These are phyloP conservation scores for Allium fistulosum DNA, from an alignment of 106 monocot genomes.

Conservation along the genomic window DNA sequence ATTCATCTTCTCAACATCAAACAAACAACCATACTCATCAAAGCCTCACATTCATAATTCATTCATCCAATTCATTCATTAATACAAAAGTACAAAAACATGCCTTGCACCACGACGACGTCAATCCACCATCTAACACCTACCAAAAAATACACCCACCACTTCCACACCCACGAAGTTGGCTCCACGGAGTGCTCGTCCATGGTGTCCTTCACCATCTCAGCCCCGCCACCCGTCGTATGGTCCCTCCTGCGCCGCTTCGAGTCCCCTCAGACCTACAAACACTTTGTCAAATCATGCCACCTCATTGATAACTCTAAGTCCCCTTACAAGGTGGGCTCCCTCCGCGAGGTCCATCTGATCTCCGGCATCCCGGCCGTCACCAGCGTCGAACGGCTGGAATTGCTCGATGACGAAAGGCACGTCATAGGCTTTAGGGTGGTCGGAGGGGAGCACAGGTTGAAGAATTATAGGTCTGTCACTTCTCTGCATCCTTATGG, in stretches of 20 bases:
- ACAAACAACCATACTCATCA: too few species aligned
- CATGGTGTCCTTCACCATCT: constrained; percentile 25
- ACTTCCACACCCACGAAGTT: constrained; percentile 31
- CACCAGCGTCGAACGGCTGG: constrained; percentile 48
- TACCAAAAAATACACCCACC: background rate
- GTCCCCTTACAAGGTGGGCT: constrained; percentile 30
- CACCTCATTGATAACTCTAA: constrained; percentile 18
- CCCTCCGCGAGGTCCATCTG: constrained; percentile 44
- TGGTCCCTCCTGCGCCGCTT: constrained; percentile 67
- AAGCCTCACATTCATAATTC: too few species aligned
- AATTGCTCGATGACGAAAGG: constrained; percentile 60
- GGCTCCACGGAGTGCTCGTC: constrained; percentile 45
- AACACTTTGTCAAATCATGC: constrained; percentile 63
- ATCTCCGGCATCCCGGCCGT: constrained; percentile 62
- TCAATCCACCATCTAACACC: too few species aligned
- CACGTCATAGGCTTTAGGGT: constrained; percentile 32
- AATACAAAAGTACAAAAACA: too few species aligned
- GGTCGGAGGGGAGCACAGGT: constrained; percentile 25
- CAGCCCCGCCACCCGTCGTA: constrained; percentile 38
- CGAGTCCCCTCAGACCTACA: constrained; percentile 61
- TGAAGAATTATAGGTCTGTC: constrained; percentile 20
- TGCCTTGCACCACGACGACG: too few species aligned
- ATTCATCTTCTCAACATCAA: too few species aligned
- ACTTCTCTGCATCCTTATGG: constrained; percentile 14
- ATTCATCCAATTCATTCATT: too few species aligned